Evolutionary conservation across 2,329 filamentous ascomycete species (phyloP), one percentile per base, ranked within the genome.

Genomic region (Mycosphaerella arachidis): DNA sequence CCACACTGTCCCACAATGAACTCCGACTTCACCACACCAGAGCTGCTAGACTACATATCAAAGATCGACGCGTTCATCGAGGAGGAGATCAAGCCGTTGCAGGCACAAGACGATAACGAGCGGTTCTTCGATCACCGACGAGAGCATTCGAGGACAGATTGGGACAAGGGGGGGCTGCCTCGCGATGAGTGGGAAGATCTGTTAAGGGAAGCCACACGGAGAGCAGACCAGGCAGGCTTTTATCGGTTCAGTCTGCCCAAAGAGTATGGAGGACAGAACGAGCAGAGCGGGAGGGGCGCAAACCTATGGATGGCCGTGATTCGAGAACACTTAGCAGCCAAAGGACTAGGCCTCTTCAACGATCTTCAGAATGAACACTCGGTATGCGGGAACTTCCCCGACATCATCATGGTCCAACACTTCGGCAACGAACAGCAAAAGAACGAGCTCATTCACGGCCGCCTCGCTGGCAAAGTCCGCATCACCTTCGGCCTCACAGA

Each of bases 81-180:
- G 2, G 68, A 71, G 13, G 77, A 79, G 53, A 86, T 85, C 64
- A 72, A 74, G 0, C 83, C 83, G 1, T 74, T 86, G 1, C 82
- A 87, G 70, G 72, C 80, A 62, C 72, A 74, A 27, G 72, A 83
- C 67, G 82, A 86, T 70, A 87, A 87, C 68, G 77, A 84, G 57
- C 81, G 84, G 59, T 87, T 87, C 79, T 87, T 87, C 73, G 84
- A 87, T 71, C 82, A 87, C 71, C 80, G 84, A 18, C 82, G 84
- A 63, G 84, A 87, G 66, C 79, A 86, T 67, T 76, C 82, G 6
- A 81, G 84, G 35, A 87, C 84, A 1, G 79, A 87, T 67, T 87
- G 84, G 83, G 79, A 82, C 56, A 79, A 80, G 45, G 74, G 76
- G 58, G 84, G 84, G 2, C 76, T 86, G 2, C 84, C 85, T 0